Percentiles rank a stretch among this genome's conserved stretches.
Evolutionary conservation across 164 flowering plant genomes (phyloP).

Genomic region (Tetrastigma voinierianum): DNA sequence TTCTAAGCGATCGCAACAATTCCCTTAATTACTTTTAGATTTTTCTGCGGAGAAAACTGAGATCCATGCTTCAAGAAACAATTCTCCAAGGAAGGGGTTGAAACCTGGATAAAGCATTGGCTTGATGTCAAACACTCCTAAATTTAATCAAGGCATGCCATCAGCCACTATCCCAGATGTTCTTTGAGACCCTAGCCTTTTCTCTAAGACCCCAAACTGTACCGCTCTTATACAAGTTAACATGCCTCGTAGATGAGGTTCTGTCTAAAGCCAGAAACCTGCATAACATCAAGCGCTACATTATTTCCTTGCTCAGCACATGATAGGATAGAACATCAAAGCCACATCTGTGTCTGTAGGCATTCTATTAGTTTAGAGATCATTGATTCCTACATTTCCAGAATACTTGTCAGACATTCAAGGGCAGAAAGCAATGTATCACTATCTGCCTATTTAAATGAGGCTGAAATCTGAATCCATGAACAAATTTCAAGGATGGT

Average conservation of each 20-base stretch:
- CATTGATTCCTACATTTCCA: conserved; percentile 79
- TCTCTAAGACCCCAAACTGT: conserved; percentile 83
- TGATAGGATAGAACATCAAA: conserved; percentile 75
- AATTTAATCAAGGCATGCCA: conserved; percentile 89
- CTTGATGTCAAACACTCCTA: no score
- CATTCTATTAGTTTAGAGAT: conserved; percentile 56
- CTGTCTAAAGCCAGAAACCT: conserved; percentile 80
- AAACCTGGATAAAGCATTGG: no score
- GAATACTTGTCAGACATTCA: conserved; percentile 68
- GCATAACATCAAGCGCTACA: conserved; percentile 88
- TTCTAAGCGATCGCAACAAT: conserved; percentile 79
- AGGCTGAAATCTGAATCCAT: conserved; percentile 91
- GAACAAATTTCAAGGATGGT: conserved; percentile 62
- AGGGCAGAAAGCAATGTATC: conserved; percentile 75
- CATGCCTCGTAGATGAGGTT: conserved; percentile 88
- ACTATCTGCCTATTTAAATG: conserved; percentile 90
- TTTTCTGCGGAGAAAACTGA: no score
- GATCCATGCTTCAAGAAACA: no score
- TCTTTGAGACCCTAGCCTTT: conserved; percentile 86
- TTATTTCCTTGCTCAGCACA: conserved; percentile 80
- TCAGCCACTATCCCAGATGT: conserved; percentile 81
- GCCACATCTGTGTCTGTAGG: conserved; percentile 70
- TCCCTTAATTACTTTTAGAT: conserved; percentile 59
- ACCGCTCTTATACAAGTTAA: conserved; percentile 71
- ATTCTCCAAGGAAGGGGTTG: no score